These are phyloP conservation scores for Suhomyces faveliae DNA, from an alignment of 805 yeast species.

Conservation along the genomic window DNA sequence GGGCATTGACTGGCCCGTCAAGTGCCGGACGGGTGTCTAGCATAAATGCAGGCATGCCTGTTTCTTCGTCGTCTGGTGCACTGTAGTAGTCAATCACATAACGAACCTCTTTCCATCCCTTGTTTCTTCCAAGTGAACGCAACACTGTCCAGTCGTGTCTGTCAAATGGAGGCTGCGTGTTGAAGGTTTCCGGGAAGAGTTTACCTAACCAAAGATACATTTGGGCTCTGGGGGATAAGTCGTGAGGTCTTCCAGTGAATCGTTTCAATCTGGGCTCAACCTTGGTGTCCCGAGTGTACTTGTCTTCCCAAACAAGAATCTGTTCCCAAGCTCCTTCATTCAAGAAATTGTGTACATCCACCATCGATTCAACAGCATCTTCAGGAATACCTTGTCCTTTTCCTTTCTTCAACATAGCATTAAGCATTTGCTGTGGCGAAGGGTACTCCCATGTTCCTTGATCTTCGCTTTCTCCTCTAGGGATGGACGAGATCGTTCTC, in stretches of 20 bases:
- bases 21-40: slow-evolving; percentile 95
- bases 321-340: slow-evolving; percentile 99
- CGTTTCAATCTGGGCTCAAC: slow-evolving; percentile 73
- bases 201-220: slow-evolving; percentile 63
- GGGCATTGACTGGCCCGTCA: slow-evolving; percentile 61
- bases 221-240: slow-evolving; percentile 81
- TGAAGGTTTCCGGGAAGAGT: slow-evolving; percentile 69
- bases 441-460: slow-evolving; percentile 97
- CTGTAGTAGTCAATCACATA: slow-evolving; percentile 94
- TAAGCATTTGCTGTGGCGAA: slow-evolving; percentile 98
- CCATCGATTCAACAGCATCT: slow-evolving; percentile 96
- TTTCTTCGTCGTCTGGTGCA: slow-evolving; percentile 86
- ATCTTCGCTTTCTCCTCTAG: slow-evolving; percentile 64
- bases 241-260: slow-evolving; percentile 91
- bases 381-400: slow-evolving; percentile 86
- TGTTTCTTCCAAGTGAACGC: slow-evolving; percentile 49
- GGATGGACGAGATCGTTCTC: slow-evolving; percentile 81
- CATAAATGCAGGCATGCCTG: slow-evolving; percentile 87
- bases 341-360: slow-evolving; percentile 90
- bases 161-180: slow-evolving; percentile 87
- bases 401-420: slow-evolving; percentile 95
- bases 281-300: slow-evolving; percentile 54
- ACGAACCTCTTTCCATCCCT: slow-evolving; percentile 69
- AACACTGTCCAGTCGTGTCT: slow-evolving; percentile 98
- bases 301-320: slow-evolving; percentile 86